A percentile compares a stretch with the other conserved stretches of the same genome.
Conservation (phyloP, 148 eudicot species). For the Rhododendron mucronatum region DNA sequence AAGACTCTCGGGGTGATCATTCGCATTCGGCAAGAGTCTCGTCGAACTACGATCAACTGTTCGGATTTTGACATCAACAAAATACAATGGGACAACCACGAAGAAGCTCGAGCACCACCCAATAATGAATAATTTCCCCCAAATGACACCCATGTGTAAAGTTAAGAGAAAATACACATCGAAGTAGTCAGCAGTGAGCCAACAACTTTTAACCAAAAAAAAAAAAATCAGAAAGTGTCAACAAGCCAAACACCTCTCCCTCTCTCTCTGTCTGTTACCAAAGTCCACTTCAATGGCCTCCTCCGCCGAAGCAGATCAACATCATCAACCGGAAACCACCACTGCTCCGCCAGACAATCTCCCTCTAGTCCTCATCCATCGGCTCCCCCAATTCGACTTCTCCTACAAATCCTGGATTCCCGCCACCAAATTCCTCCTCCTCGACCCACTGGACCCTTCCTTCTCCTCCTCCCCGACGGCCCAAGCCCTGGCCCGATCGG, state of each 20-base stretch:
- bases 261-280: not conserved
- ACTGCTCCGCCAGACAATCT: not conserved
- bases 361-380: not conserved
- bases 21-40: no score
- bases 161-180: no score
- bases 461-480: slow-evolving; percentile 8
- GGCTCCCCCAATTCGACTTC: not conserved
- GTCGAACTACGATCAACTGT: no score
- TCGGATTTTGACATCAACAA: no score
- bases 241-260: not conserved
- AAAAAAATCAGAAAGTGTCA: no score
- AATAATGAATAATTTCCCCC: no score
- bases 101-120: no score
- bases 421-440: slow-evolving; percentile 27
- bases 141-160: no score
- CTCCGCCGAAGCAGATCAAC: not conserved
- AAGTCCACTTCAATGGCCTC: not conserved
- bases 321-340: not conserved
- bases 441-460: slow-evolving; percentile 39
- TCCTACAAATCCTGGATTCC: slow-evolving; percentile 21
- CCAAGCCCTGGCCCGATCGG: slow-evolving; percentile 14
- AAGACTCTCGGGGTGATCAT: no score
- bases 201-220: no score
- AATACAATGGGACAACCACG: no score
- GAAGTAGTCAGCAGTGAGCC: no score